Evolutionary conservation across 1,284 basidiomycete genomes (phyloP).

Genomic region (Melanopsichium pennsylvanicum): DNA sequence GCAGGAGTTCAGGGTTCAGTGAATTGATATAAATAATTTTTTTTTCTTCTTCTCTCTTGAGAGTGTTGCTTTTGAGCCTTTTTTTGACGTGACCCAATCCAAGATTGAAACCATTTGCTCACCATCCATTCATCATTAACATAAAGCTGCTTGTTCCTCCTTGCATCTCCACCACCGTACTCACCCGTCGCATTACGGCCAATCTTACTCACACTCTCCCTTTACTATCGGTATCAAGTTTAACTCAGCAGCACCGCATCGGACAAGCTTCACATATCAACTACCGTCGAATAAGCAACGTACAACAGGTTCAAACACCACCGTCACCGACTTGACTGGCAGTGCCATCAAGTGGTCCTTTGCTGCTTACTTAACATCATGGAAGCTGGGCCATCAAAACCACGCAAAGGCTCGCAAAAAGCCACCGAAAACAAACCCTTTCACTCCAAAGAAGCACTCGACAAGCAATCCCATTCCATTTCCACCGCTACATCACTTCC

Average conservation of each 20-base stretch:
- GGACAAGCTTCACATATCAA: too few relatives aligned
- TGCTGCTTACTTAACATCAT: conserved; percentile 7
- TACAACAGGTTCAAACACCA: too few relatives aligned
- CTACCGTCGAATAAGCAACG: too few relatives aligned
- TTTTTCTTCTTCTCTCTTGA: conserved; percentile 4
- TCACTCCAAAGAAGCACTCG: conserved; percentile 52
- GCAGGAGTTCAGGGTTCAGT: conserved; percentile 20
- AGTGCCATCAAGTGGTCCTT: neutral
- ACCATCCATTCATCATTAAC: neutral
- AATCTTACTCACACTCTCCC: too few relatives aligned
- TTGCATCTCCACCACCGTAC: too few relatives aligned
- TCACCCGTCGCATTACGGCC: too few relatives aligned
- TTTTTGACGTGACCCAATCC: too few relatives aligned
- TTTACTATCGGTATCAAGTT: too few relatives aligned
- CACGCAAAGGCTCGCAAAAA: conserved; percentile 12
- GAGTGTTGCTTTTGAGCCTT: neutral
- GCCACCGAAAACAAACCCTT: conserved; percentile 10
- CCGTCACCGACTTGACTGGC: neutral
- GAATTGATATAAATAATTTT: conserved; percentile 7
- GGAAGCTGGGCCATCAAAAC: conserved; percentile 43
- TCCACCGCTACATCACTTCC: conserved; percentile 56
- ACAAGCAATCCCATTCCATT: conserved; percentile 56
- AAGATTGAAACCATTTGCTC: neutral
- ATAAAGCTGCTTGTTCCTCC: too few relatives aligned
- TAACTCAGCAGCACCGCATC: too few relatives aligned